These are phyloP conservation scores for Suillus tomentosus DNA, from an alignment of 768 basidiomycete genomes.

Conservation along the genomic window DNA sequence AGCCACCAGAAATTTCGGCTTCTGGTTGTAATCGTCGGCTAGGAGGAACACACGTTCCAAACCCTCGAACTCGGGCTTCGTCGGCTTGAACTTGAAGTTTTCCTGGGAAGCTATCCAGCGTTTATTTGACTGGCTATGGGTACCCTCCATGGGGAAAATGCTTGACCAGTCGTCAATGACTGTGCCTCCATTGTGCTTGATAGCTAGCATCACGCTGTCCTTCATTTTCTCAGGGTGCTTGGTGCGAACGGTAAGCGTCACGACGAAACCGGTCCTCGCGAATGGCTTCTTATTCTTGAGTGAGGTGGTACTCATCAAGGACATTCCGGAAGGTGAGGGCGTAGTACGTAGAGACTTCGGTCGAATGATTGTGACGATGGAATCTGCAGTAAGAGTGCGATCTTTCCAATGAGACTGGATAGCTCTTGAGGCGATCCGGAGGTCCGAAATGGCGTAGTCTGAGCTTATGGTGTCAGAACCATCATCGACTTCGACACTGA, in stretches of 20 bases:
- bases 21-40: conserved; percentile 65
- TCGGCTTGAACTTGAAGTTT: conserved; percentile 47
- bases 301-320: conserved; percentile 40
- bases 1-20: conserved; percentile 79
- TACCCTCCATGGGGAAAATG: conserved; percentile 59
- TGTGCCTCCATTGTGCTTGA: conserved; percentile 54
- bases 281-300: conserved; percentile 41
- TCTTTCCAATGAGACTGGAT: conserved; percentile 55
- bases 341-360: conserved; percentile 37
- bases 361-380: conserved; percentile 44
- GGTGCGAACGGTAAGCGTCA: conserved; percentile 49
- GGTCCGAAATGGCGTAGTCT: conserved; percentile 36
- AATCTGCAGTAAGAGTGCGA: conserved; percentile 44
- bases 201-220: conserved; percentile 41
- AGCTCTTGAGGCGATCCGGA: conserved; percentile 55
- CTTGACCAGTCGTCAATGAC: conserved; percentile 65
- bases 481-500: conserved; percentile 45
- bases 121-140: conserved; percentile 41
- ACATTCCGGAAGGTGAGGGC: conserved; percentile 52
- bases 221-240: conserved; percentile 42
- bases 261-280: conserved; percentile 56
- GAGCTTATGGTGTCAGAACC: conserved; percentile 27
- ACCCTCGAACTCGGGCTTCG: conserved; percentile 36
- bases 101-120: conserved; percentile 54
- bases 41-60: conserved; percentile 60